A percentile compares a stretch with the other conserved stretches of the same genome.
Conservation (phyloP, 805 yeast genomes). For the Wickerhamiella alocasiicola region DNA sequence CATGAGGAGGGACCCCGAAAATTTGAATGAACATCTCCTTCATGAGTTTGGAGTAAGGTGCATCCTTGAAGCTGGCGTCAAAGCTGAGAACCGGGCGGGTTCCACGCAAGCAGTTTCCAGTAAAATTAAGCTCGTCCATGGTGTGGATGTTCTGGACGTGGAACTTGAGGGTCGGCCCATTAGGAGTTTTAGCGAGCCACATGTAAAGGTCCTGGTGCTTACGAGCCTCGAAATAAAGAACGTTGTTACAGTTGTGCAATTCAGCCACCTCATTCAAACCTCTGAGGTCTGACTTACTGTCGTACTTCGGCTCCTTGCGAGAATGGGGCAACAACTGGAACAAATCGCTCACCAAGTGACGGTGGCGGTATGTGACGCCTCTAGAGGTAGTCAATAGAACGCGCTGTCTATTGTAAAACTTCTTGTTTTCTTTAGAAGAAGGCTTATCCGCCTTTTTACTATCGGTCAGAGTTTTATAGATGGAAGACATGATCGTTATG, state of each 20-base stretch:
- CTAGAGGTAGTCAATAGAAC: slow-evolving; percentile 82
- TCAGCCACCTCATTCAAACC: slow-evolving; percentile 94
- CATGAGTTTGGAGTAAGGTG: slow-evolving; percentile 57
- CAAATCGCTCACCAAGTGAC: slow-evolving; percentile 81
- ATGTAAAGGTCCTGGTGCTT: slow-evolving; percentile 90
- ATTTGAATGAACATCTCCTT: slow-evolving; percentile 72
- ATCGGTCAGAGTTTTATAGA: slow-evolving; percentile 54
- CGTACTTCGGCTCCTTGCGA: slow-evolving; percentile 91
- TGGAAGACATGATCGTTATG: slow-evolving; percentile 44
- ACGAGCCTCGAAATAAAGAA: slow-evolving; percentile 87
- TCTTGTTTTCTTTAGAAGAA: slow-evolving; percentile 35
- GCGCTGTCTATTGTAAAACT: slow-evolving; percentile 71
- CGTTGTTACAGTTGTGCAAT: slow-evolving; percentile 90
- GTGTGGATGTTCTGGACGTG: slow-evolving; percentile 92
- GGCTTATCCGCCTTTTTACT: slow-evolving; percentile 21
- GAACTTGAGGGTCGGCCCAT: slow-evolving; percentile 93
- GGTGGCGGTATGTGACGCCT: slow-evolving; percentile 88
- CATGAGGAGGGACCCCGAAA: slow-evolving; percentile 91
- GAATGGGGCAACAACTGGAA: slow-evolving; percentile 78
- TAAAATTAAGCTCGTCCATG: slow-evolving; percentile 87
- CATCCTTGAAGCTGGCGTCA: slow-evolving; percentile 61
- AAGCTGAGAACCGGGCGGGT: slow-evolving; percentile 89
- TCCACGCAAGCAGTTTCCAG: slow-evolving; percentile 92
- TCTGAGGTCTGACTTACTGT: slow-evolving; percentile 75
- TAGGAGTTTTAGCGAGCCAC: slow-evolving; percentile 94